These are phyloP conservation scores for Penicillium sp. DNA, from an alignment of 2,329 filamentous ascomycete genomes.

Conservation along the genomic window DNA sequence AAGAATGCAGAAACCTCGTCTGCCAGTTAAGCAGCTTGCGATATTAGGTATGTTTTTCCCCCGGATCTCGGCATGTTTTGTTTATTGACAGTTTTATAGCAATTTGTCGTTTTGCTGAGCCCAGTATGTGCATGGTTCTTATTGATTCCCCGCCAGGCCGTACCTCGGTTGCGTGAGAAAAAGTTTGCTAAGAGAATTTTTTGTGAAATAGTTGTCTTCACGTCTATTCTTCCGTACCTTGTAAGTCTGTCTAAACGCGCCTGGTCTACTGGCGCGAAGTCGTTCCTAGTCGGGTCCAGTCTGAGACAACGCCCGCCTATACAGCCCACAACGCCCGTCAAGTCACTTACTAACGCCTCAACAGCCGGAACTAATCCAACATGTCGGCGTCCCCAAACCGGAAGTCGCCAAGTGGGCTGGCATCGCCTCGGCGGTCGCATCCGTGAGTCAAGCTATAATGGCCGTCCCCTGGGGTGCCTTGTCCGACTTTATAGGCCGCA, in stretches of 20 bases:
- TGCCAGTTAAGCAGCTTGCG: constrained; percentile 73
- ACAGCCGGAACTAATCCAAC: constrained; percentile 78
- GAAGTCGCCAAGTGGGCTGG: constrained; percentile 81
- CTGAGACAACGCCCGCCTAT: constrained; percentile 7
- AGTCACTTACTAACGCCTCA: constrained; percentile 14
- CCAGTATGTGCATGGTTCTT: constrained; percentile 38
- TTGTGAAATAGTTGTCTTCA: constrained; percentile 14
- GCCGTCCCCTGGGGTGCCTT: constrained; percentile 74
- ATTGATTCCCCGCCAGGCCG: background rate
- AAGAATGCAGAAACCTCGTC: constrained; percentile 51
- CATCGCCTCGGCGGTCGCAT: constrained; percentile 70
- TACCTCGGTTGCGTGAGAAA: background rate
- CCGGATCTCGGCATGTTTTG: background rate
- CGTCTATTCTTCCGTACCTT: constrained; percentile 21
- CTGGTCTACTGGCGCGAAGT: background rate
- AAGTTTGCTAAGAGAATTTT: background rate
- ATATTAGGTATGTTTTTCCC: constrained; percentile 64
- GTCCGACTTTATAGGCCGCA: constrained; percentile 78
- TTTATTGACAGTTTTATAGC: constrained; percentile 47
- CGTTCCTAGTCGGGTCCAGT: background rate
- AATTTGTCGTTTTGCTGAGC: constrained; percentile 76
- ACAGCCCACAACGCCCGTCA: background rate
- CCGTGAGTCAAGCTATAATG: constrained; percentile 68
- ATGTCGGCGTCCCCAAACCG: constrained; percentile 66
- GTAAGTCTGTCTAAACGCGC: constrained; percentile 26